phyloP scores from a whole-genome alignment of 1,284 basidiomycete genomes.

The Fomitopsis palustris region DNA sequence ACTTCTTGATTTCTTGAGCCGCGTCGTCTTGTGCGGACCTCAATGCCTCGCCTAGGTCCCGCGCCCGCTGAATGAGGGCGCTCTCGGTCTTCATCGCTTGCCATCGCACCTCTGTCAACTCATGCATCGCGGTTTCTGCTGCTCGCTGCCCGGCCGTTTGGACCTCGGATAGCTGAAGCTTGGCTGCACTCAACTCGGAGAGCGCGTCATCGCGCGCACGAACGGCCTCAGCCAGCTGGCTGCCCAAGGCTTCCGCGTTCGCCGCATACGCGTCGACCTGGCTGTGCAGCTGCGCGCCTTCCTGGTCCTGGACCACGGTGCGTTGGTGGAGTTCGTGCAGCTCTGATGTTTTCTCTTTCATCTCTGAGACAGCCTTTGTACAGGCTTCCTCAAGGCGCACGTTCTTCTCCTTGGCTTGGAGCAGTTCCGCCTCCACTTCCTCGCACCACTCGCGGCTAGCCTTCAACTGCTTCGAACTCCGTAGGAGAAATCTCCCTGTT shows the following conservation, averaged over 20 bases:
- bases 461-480: not conserved
- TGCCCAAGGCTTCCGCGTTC: not conserved
- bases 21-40: not conserved
- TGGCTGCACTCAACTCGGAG: not conserved
- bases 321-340: too few relatives aligned
- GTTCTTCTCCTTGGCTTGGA: not conserved
- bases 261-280: not conserved
- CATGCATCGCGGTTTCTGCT: not conserved
- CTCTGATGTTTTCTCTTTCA: not conserved
- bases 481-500: not conserved
- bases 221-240: not conserved
- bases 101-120: not conserved
- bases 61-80: not conserved
- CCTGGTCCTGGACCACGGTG: not conserved
- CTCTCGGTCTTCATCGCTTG: conserved; percentile 1
- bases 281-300: not conserved
- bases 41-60: not conserved
- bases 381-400: not conserved
- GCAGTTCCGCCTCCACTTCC: not conserved
- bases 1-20: not conserved
- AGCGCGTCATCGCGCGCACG: not conserved
- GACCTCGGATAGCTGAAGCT: not conserved
- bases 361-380: not conserved
- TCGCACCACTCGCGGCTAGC: not conserved
- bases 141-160: not conserved